Percentiles rank a stretch among this genome's conserved stretches.
Conservation (phyloP, 257 asterid species). For the Ilex asprella region DNA sequence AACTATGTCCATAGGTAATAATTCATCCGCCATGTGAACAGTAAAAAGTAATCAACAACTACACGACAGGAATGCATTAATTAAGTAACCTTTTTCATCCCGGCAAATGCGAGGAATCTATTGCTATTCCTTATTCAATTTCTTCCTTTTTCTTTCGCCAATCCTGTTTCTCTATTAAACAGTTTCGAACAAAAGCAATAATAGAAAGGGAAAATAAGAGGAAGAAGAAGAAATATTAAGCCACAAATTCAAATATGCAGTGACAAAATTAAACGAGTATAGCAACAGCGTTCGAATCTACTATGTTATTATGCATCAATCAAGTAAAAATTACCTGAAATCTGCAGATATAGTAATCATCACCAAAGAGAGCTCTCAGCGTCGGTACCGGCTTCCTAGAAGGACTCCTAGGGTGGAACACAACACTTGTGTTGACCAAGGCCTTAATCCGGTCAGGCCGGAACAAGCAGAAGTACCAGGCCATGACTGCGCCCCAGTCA, state of each 20-base stretch:
- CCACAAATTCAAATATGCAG: not conserved
- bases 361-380: not conserved
- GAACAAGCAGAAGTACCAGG: not conserved
- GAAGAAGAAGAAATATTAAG: too few species aligned
- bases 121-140: too few species aligned
- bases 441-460: constrained; percentile 2
- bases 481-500: constrained; percentile 1
- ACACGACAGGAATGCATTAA: too few species aligned
- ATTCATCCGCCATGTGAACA: too few species aligned
- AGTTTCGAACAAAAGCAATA: too few species aligned
- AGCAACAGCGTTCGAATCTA: not conserved
- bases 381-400: not conserved
- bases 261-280: not conserved
- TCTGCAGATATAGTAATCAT: constrained; percentile 3
- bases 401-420: not conserved
- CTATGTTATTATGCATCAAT: not conserved
- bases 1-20: too few species aligned
- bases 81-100: too few species aligned
- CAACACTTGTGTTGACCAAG: constrained; percentile 2
- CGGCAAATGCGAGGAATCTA: too few species aligned
- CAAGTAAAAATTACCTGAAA: not conserved
- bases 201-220: too few species aligned
- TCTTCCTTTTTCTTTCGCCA: too few species aligned
- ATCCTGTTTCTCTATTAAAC: too few species aligned
- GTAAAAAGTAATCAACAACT: too few species aligned